A percentile compares a stretch with the other conserved stretches of the same genome.
These are phyloP conservation scores for Teratosphaeria zuluensis DNA, from an alignment of 2,329 filamentous ascomycete species.

Conservation along the genomic window DNA sequence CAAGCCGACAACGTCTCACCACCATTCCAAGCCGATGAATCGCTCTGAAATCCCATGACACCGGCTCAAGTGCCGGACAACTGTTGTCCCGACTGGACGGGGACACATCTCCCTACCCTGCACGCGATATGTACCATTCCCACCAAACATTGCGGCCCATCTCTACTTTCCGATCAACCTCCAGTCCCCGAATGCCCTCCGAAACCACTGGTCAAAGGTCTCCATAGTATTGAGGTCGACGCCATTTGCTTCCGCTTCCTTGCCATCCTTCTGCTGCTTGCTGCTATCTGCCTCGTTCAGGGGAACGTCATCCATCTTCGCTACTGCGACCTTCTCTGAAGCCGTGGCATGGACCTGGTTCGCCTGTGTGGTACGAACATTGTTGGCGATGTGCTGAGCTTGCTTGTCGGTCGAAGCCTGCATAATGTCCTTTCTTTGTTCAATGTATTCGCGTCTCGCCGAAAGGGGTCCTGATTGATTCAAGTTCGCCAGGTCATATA, in stretches of 20 bases:
- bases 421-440: neutral
- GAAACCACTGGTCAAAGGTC: neutral
- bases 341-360: neutral
- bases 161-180: neutral
- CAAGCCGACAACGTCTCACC: neutral
- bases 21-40: neutral
- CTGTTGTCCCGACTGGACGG: too few relatives aligned
- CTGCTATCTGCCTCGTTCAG: neutral
- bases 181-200: neutral
- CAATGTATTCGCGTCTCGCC: neutral
- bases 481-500: too few relatives aligned
- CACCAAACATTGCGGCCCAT: neutral
- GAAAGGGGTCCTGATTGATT: too few relatives aligned
- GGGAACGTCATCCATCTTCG: neutral
- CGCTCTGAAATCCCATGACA: neutral
- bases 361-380: neutral
- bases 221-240: neutral
- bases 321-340: neutral
- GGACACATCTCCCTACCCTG: neutral
- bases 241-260: neutral
- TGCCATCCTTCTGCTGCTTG: neutral
- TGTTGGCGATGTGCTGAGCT: neutral
- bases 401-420: neutral
- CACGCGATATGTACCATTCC: too few relatives aligned
- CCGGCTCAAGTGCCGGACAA: neutral